Percentiles rank a stretch among this genome's conserved stretches.
Evolutionary conservation across 331 rosid genomes (phyloP).

Genomic region (Rosa hybrid): DNA sequence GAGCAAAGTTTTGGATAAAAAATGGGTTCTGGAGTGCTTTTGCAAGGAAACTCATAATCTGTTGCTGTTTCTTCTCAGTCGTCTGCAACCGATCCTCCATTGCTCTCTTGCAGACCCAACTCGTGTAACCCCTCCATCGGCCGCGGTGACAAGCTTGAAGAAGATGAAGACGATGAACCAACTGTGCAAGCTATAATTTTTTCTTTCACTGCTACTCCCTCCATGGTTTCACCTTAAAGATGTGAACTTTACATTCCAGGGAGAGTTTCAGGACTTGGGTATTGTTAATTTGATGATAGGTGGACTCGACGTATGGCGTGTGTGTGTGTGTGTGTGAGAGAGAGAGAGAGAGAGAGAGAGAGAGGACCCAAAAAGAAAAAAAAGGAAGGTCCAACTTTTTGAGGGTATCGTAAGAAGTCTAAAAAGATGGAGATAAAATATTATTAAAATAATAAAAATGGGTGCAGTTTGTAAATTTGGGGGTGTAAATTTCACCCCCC

Average conservation of each 20-base stretch:
- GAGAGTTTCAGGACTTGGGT: background rate
- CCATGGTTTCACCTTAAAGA: conserved; percentile 33
- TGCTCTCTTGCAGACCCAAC: conserved; percentile 62
- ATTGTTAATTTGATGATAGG: background rate
- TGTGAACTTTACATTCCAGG: background rate
- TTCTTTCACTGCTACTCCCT: conserved; percentile 42
- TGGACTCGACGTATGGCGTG: no score
- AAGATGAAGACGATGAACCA: conserved; percentile 51
- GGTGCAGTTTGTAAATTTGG: no score
- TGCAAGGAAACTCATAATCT: conserved; percentile 66
- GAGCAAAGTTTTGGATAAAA: conserved; percentile 49
- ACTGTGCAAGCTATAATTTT: conserved; percentile 31
- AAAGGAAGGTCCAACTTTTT: no score
- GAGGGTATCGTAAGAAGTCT: no score
- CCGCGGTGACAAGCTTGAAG: conserved; percentile 48
- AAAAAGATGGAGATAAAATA: no score
- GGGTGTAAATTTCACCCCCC: no score
- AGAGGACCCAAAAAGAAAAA: no score
- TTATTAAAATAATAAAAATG: no score
- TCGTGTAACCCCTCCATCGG: conserved; percentile 86
- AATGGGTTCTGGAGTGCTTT: conserved; percentile 58
- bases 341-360: no score
- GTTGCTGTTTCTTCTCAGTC: conserved; percentile 77
- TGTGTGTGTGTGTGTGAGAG: no score
- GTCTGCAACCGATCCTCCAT: conserved; percentile 63